Conservation (phyloP, 352 stramenopile species). For the Globisporangium polare region DNA sequence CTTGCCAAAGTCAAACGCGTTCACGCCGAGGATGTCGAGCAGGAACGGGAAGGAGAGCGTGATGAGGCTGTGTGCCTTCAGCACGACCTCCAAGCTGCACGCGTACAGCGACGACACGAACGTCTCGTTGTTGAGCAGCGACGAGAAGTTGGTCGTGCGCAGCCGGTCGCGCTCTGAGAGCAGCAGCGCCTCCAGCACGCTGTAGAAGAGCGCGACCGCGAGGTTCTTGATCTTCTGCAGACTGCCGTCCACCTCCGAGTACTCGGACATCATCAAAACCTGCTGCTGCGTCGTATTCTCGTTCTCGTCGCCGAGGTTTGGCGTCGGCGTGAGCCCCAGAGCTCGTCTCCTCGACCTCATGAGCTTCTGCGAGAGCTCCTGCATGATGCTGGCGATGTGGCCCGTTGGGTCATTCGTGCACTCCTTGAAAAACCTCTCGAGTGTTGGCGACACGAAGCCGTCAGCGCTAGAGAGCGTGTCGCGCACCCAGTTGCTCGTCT, state of each 20-base stretch:
- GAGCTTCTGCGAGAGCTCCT: conserved; percentile 47
- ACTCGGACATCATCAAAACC: conserved; percentile 11
- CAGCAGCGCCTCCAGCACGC: conserved; percentile 71
- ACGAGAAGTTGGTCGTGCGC: conserved; percentile 68
- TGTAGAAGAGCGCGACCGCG: conserved; percentile 72
- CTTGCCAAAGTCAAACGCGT: conserved; percentile 85
- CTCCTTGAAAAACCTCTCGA: conserved; percentile 56
- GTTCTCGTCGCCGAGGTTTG: conserved; percentile 9
- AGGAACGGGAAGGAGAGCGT: conserved; percentile 83
- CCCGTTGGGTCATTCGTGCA: conserved; percentile 54
- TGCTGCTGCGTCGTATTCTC: conserved; percentile 4
- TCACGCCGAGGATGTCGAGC: conserved; percentile 67
- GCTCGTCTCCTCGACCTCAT: conserved; percentile 33
- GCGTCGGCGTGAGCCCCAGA: not conserved
- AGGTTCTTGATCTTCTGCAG: conserved; percentile 69
- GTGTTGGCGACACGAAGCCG: conserved; percentile 37
- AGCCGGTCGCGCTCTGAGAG: conserved; percentile 67
- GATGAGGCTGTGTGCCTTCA: conserved; percentile 84
- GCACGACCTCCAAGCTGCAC: conserved; percentile 77
- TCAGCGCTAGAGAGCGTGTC: conserved; percentile 37
- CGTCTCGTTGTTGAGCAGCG: conserved; percentile 75
- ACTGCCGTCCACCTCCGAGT: conserved; percentile 70
- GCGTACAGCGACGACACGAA: conserved; percentile 79
- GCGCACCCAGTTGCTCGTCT: conserved; percentile 82
- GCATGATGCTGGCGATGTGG: conserved; percentile 43